phyloP scores from a whole-genome alignment of 2,329 filamentous ascomycete genomes.

The Penicillium polonicum region DNA sequence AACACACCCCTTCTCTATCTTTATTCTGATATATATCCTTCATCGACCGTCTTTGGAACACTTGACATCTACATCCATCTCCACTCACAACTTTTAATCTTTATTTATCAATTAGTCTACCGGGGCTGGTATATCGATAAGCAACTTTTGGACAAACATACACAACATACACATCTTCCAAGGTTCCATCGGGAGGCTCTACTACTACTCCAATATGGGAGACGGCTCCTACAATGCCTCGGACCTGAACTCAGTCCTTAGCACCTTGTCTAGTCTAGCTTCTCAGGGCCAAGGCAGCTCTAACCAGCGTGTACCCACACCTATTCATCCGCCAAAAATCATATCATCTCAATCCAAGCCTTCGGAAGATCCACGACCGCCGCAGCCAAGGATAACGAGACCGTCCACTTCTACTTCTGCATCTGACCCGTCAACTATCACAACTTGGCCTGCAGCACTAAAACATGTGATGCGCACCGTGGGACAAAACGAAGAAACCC shows the following conservation, averaged over 20 bases:
- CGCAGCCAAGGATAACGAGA: constrained; percentile 9
- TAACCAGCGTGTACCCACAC: not conserved
- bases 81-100: not conserved
- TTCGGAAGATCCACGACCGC: not conserved
- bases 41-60: not conserved
- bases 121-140: not conserved
- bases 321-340: constrained; percentile 9
- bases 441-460: constrained; percentile 53
- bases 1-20: not conserved
- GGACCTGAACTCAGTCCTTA: constrained; percentile 44
- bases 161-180: not conserved
- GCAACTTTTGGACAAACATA: not conserved
- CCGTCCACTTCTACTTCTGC: constrained; percentile 5
- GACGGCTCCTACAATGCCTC: constrained; percentile 31
- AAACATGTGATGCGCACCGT: constrained; percentile 53
- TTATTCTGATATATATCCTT: not conserved
- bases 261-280: constrained; percentile 41
- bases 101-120: not conserved
- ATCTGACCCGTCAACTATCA: constrained; percentile 49
- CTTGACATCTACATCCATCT: not conserved
- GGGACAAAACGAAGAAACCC: constrained; percentile 45
- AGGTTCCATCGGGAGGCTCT: not conserved
- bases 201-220: constrained; percentile 11
- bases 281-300: constrained; percentile 19
- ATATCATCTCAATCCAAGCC: not conserved